Conservation (phyloP, 768 basidiomycete species). For the Tremella mesenterica region DNA sequence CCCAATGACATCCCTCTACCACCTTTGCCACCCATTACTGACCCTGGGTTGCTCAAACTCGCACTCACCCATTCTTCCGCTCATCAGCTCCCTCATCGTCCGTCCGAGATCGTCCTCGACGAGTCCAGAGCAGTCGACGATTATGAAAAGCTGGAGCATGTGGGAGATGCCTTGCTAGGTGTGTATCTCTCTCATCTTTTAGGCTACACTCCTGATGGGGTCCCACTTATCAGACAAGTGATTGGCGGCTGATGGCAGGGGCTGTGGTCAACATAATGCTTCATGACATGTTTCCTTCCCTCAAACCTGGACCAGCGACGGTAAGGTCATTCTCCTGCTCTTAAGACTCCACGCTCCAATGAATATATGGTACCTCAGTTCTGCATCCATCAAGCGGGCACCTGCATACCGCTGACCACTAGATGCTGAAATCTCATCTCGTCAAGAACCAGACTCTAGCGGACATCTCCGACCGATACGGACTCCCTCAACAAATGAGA, state of each 20-base stretch:
- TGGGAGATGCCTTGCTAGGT: slow-evolving; percentile 33
- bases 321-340: slow-evolving; percentile 13
- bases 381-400: no score
- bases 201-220: neutral
- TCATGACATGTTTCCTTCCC: slow-evolving; percentile 25
- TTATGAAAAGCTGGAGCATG: slow-evolving; percentile 37
- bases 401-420: neutral
- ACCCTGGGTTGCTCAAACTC: slow-evolving; percentile 5
- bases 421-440: slow-evolving; percentile 23
- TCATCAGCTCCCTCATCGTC: neutral
- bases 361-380: neutral
- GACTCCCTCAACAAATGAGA: slow-evolving; percentile 14
- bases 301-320: slow-evolving; percentile 23
- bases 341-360: neutral
- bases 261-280: slow-evolving; percentile 16
- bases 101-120: slow-evolving; percentile 7
- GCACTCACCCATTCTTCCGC: slow-evolving; percentile 18
- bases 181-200: slow-evolving; percentile 3
- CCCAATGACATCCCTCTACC: slow-evolving; percentile 11
- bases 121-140: slow-evolving; percentile 4
- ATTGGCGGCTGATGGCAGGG: slow-evolving; percentile 7
- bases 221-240: no score
- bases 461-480: slow-evolving; percentile 21
- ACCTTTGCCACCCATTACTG: slow-evolving; percentile 18
- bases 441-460: slow-evolving; percentile 26